A percentile compares a stretch with the other conserved stretches of the same genome.
Evolutionary conservation across 108 stramenopile species (phyloP).

Genomic region (Schizochytrium sp.): DNA sequence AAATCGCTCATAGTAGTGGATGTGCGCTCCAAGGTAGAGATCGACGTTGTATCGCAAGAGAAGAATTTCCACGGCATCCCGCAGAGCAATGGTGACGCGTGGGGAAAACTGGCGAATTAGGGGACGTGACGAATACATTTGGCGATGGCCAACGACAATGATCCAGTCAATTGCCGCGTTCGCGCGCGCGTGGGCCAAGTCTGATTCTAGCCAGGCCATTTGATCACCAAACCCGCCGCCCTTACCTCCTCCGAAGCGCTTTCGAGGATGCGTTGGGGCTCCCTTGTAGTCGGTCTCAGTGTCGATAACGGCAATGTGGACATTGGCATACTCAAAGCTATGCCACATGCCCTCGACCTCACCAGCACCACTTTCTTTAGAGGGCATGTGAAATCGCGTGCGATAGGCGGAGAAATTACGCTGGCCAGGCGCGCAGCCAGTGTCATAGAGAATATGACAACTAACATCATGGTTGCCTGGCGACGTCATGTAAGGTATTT

Average conservation of each 20-base stretch:
- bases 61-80: slow-evolving; percentile 19
- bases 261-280: slow-evolving; percentile 18
- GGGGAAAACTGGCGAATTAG: background rate
- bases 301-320: slow-evolving; percentile 41
- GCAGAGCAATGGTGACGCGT: background rate
- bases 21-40: slow-evolving; percentile 33
- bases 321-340: slow-evolving; percentile 39
- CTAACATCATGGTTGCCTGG: slow-evolving; percentile 47
- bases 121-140: background rate
- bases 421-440: slow-evolving; percentile 15
- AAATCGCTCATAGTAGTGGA: slow-evolving; percentile 32
- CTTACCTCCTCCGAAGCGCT: background rate
- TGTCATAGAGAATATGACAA: slow-evolving; percentile 23
- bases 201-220: slow-evolving; percentile 35
- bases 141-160: slow-evolving; percentile 41
- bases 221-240: slow-evolving; percentile 50
- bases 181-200: slow-evolving; percentile 20
- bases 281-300: slow-evolving; percentile 43
- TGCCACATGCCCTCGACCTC: slow-evolving; percentile 39
- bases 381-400: slow-evolving; percentile 46
- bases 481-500: slow-evolving; percentile 40
- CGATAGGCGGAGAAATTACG: slow-evolving; percentile 44
- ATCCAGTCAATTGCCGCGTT: slow-evolving; percentile 28
- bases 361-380: slow-evolving; percentile 28
- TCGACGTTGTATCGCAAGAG: slow-evolving; percentile 28